A percentile compares a stretch with the other conserved stretches of the same genome.
These are phyloP conservation scores for Teratosphaeria gauchensis DNA, from an alignment of 2,329 filamentous ascomycete genomes.

Conservation along the genomic window DNA sequence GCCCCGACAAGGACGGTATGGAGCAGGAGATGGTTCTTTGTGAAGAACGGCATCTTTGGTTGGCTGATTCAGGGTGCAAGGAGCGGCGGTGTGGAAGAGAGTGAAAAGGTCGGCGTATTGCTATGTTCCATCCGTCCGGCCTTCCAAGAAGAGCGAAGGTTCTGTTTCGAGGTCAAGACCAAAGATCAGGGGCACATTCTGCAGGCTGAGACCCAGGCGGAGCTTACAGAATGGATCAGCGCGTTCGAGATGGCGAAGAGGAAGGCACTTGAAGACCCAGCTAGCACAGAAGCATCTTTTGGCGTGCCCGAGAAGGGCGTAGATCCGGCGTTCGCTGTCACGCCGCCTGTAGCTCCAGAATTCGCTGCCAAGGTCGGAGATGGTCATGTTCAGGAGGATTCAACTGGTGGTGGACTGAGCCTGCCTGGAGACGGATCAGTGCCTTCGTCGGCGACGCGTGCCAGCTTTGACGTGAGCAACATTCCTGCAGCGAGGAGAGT, in stretches of 20 bases:
- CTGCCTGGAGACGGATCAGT: slow-evolving; percentile 36
- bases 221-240: slow-evolving; percentile 90
- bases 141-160: slow-evolving; percentile 83
- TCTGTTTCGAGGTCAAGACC: slow-evolving; percentile 98
- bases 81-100: slow-evolving; percentile 79
- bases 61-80: slow-evolving; percentile 78
- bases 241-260: slow-evolving; percentile 92
- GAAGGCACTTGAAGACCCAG: slow-evolving; percentile 69
- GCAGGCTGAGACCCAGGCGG: slow-evolving; percentile 81
- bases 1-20: slow-evolving; percentile 73
- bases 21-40: slow-evolving; percentile 90
- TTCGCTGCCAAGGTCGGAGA: slow-evolving; percentile 76
- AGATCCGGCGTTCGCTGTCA: slow-evolving; percentile 83
- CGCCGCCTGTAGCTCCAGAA: slow-evolving; percentile 75
- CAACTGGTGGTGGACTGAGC: slow-evolving; percentile 24
- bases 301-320: slow-evolving; percentile 27
- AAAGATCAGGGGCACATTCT: slow-evolving; percentile 84
- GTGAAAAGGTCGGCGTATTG: slow-evolving; percentile 89
- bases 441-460: slow-evolving; percentile 52
- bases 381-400: slow-evolving; percentile 38
- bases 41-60: slow-evolving; percentile 91
- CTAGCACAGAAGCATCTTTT: slow-evolving; percentile 40
- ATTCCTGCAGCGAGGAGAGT: slow-evolving; percentile 39
- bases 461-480: slow-evolving; percentile 62
- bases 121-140: slow-evolving; percentile 88